Conservation (phyloP, 1,284 basidiomycete genomes). For the Ganoderma lingzhi region DNA sequence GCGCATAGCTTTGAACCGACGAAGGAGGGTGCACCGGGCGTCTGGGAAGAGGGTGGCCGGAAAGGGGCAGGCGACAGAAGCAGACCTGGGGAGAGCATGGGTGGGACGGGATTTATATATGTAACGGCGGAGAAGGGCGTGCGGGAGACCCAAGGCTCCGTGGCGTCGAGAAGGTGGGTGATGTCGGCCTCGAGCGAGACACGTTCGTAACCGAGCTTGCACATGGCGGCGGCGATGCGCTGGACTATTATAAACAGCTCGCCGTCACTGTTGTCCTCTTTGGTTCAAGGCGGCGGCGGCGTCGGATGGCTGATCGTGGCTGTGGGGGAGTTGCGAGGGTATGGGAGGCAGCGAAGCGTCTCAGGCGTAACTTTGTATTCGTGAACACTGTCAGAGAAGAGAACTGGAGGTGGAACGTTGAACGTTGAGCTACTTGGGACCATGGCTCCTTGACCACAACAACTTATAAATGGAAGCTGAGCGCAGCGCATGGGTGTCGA, state of each 20-base stretch:
- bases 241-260: not conserved
- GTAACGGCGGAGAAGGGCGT: not conserved
- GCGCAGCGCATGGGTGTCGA: not conserved
- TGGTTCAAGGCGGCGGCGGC: not conserved
- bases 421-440: too few species aligned
- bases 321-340: not conserved
- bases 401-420: not conserved
- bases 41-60: not conserved
- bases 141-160: not conserved
- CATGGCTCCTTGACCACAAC: not conserved
- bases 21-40: not conserved
- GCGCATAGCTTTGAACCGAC: slow-evolving; percentile 17
- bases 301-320: not conserved
- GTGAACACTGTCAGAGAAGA: not conserved
- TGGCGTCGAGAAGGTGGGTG: slow-evolving; percentile 1
- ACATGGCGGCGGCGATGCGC: not conserved
- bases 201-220: not conserved
- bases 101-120: not conserved
- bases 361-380: not conserved
- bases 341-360: not conserved
- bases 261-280: not conserved
- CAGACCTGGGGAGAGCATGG: not conserved
- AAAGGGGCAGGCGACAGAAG: not conserved
- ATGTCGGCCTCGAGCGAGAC: not conserved
- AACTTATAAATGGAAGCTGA: not conserved